These are phyloP conservation scores for Candida vartiovaarae DNA, from an alignment of 805 yeast genomes.

Conservation along the genomic window DNA sequence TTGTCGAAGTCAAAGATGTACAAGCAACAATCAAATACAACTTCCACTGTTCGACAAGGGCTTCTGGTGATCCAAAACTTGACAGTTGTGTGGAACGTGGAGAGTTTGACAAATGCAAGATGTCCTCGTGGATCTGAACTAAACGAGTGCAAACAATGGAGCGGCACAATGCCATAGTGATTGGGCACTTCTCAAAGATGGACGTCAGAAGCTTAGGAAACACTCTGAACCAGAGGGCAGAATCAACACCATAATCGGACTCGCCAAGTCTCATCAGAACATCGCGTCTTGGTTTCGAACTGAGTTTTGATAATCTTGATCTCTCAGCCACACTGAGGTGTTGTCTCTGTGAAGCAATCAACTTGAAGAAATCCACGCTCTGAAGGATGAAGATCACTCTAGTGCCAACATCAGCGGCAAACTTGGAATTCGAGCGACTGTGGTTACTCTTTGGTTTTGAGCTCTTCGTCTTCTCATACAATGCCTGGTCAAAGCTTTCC, in stretches of 20 bases:
- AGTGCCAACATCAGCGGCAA: conserved; percentile 74
- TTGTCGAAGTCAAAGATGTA: conserved; percentile 82
- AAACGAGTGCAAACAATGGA: conserved; percentile 83
- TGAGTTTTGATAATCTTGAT: conserved; percentile 58
- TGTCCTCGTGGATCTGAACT: conserved; percentile 75
- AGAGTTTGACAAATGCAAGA: conserved; percentile 45
- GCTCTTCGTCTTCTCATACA: conserved; percentile 42
- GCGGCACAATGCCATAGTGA: conserved; percentile 89
- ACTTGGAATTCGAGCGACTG: conserved; percentile 53
- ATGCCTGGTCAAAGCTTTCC: conserved; percentile 82
- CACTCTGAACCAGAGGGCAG: conserved; percentile 91
- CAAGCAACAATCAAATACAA: conserved; percentile 86
- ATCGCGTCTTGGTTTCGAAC: conserved; percentile 49
- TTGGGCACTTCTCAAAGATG: conserved; percentile 77
- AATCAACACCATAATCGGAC: conserved; percentile 90
- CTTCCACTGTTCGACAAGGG: conserved; percentile 80
- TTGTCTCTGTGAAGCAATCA: conserved; percentile 44
- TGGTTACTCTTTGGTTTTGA: conserved; percentile 25
- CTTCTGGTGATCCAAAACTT: conserved; percentile 51
- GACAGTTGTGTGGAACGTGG: conserved; percentile 24
- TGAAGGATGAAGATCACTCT: conserved; percentile 73
- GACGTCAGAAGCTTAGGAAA: conserved; percentile 69
- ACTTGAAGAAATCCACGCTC: conserved; percentile 55
- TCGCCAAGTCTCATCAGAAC: conserved; percentile 75
- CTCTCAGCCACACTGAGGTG: conserved; percentile 69